A percentile compares a stretch with the other conserved stretches of the same genome.
Conservation (phyloP, 2,329 filamentous ascomycete species). For the Pseudofabraea citricarpa region DNA sequence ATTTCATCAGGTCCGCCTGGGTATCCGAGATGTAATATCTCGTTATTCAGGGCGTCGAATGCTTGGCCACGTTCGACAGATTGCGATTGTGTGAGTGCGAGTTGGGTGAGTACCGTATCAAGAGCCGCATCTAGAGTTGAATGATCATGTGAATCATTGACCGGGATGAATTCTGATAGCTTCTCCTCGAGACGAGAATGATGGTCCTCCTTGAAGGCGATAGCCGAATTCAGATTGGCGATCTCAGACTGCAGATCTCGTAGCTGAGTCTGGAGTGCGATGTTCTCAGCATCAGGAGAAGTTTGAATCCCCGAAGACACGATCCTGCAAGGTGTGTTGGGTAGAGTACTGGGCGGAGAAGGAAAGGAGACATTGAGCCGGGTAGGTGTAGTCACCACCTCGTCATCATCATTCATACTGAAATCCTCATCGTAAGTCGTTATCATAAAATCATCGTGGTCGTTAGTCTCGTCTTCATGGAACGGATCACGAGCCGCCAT, state of each 20-base stretch:
- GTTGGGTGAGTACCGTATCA: conserved; percentile 25
- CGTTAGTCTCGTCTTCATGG: conserved; percentile 21
- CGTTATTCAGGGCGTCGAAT: conserved; percentile 40
- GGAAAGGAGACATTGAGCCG: conserved; percentile 24
- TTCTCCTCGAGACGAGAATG: conserved; percentile 22
- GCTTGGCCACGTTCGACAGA: conserved; percentile 35
- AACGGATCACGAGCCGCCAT: conserved; percentile 42
- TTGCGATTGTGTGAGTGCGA: conserved; percentile 25
- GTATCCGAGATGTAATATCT: conserved; percentile 48
- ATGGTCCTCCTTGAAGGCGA: conserved; percentile 22
- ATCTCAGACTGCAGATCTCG: conserved; percentile 19
- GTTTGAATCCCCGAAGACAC: conserved; percentile 14
- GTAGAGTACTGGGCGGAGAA: conserved; percentile 25
- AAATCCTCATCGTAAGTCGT: conserved; percentile 23
- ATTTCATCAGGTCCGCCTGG: conserved; percentile 33
- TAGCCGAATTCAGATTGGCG: conserved; percentile 15
- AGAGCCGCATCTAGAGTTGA: conserved; percentile 24
- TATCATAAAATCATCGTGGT: conserved; percentile 35
- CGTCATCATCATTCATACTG: conserved; percentile 11
- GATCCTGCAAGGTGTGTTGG: conserved; percentile 21
- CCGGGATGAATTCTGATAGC: conserved; percentile 20
- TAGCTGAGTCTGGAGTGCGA: conserved; percentile 19
- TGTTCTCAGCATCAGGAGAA: conserved; percentile 18
- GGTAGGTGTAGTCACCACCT: conserved; percentile 22
- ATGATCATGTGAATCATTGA: conserved; percentile 18